Conservation (phyloP, 192 early-diverging fungal species). For the Dispira simplex region DNA sequence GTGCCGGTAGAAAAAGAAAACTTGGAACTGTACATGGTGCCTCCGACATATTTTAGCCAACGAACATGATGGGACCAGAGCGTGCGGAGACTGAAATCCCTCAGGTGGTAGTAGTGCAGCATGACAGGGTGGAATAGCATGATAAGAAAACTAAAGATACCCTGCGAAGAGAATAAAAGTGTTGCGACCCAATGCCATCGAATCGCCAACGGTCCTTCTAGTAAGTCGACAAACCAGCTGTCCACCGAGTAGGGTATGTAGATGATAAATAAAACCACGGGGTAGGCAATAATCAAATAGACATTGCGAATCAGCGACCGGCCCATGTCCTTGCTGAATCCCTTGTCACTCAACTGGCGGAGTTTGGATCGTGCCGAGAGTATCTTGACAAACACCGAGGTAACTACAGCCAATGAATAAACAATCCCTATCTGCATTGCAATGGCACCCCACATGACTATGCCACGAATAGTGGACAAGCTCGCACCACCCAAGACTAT, state of each 20-base stretch:
- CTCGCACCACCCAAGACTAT: neutral
- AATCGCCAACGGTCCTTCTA: neutral
- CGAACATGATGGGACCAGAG: neutral
- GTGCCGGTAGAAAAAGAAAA: neutral
- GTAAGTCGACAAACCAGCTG: constrained; percentile 1
- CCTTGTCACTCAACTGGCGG: neutral
- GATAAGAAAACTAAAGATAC: neutral
- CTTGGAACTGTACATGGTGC: neutral
- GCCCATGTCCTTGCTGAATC: neutral
- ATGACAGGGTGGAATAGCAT: constrained; percentile 10
- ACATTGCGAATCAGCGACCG: constrained; percentile 11
- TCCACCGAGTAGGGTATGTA: constrained; percentile 7
- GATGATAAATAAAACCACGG: neutral
- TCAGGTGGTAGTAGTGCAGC: neutral
- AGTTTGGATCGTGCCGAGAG: neutral
- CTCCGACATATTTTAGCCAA: neutral
- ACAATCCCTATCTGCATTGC: neutral
- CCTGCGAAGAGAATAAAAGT: neutral
- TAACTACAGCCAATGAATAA: neutral
- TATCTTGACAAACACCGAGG: neutral
- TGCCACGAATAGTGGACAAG: too few species aligned
- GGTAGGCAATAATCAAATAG: constrained; percentile 9
- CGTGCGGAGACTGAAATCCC: neutral
- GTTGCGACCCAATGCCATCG: neutral
- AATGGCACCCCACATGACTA: neutral